Base-by-base conservation (phyloP, 495 filamentous ascomycete genomes). In the Penicillium riverlandense region DNA sequence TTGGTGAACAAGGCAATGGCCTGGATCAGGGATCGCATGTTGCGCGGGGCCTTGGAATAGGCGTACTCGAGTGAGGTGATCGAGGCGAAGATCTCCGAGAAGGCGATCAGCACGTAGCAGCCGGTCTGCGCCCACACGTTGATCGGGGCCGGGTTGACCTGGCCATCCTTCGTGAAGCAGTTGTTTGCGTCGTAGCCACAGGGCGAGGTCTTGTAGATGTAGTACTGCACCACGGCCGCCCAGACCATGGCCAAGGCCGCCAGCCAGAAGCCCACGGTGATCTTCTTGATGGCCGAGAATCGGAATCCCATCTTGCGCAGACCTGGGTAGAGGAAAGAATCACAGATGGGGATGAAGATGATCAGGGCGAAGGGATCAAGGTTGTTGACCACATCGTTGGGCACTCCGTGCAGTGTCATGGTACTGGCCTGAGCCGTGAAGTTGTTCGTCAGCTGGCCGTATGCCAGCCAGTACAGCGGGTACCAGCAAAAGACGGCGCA, bases 41-140 rank as follows among this genome's bases (percentile, higher is more conserved):
- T 87, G 48, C 69, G 74, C 7, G 87, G 87, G 1, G 87, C 85
- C 65, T 90, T 88, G 53, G 80, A 85, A 59, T 80, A 89, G 6
- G 86, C 87, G 46, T 90, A 88, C 57, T 85, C 80, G 6, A 84
- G 68, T 1, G 65, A 71, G 11, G 80, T 83, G 51, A 86, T 74
- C 38, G 73, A 80, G 0, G 82, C 76, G 50, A 86, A 77, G 37
- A 85, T 82, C 60, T 85, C 84, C 38, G 76, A 78, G n/a, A 83
- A 58, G 13, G 74, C 83, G 36, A 83, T 70, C 6, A 85, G 65
- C 7, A 84, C 61, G 58, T 87, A 85, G 2, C 74, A 61, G 6
- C 72, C 69, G 4, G 75, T 65, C 58, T 87, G 83, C 22, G 79
- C 68, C 57, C 65, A 75, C 41, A 82, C 67, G 11, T 69, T 61